Evolutionary conservation across 2,329 filamentous ascomycete species (phyloP), one percentile per base, ranked within the genome.

Genomic region (Mollisiaceae sp.): DNA sequence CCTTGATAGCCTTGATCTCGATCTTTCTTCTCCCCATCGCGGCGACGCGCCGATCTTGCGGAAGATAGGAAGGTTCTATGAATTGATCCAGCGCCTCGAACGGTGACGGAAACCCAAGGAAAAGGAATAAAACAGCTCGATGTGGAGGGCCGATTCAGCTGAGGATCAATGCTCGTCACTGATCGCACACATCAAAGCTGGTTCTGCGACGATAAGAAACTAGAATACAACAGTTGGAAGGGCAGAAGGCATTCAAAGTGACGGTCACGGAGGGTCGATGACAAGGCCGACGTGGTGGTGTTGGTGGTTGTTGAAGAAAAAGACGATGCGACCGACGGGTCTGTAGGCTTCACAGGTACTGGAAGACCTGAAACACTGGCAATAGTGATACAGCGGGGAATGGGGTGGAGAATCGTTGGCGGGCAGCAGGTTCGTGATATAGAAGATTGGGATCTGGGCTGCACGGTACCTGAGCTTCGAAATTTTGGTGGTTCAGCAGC

Each of bases 1-100:
- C 94, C 82, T 97, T 97, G 85, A 98, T 98, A 74, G 94, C 93
- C 82, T 97, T 97, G 85, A 99, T 98, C 84, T 98, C 95, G 78
- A 99, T 99, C 88, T 99, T 99, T 86, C 95, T 89, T 80, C 95
- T 90, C 79, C 95, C 95, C 95, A 99, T 99, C 62, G 69, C 81
- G 76, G 73, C 73, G 71, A 73, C 68, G 74, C 72, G 74, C 72
- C 70, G 71, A 70, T 67, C 67, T 65, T 74, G 72, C 65, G 70
- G 72, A 66, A 67, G 69, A 63, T 67, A 60, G 38, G 66, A 67
- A 47, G 69, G 38, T 63, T 71, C 68, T 69, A 64, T 70, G 71
- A 72, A 72, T 73, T 70, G 72, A 71, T 74, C 73, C 73, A 75
- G 70, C 62, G 67, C 67, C 71, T 71, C 68, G 60, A 59, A 59